Evolutionary conservation across 2,329 filamentous ascomycete species (phyloP), one percentile per base, ranked within the genome.

Genomic region (Microsporum canis): DNA sequence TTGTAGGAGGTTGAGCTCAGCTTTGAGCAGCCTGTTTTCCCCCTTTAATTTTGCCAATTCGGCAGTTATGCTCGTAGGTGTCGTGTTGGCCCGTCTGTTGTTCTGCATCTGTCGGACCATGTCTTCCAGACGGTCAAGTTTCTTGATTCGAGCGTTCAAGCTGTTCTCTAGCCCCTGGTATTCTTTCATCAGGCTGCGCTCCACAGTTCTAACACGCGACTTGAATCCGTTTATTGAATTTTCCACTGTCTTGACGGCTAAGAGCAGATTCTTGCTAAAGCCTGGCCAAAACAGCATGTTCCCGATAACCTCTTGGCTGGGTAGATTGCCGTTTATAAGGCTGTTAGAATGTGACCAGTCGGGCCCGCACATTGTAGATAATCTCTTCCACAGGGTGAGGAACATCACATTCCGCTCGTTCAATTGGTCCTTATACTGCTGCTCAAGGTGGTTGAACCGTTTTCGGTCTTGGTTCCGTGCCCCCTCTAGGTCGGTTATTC

Each of bases 301-400:
- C 0, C 86, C 85, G 63, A 99, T 88, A 12, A 91, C 86, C 69
- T 96, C 92, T 38, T 95, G 80, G 10, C 88, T 90, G 0, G 91
- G 90, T 5, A 95, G 77, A 63, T 92, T 88, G 23, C 91, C 89
- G 68, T 94, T 92, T 70, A 97, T 88, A 29, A 96, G 83, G 61
- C 87, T 88, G 73, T 97, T 91, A 68, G 87, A 85, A 72, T 96
- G 88, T 3, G 88, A 84, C 92, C 94, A 99, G 70, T 97, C 94
- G 0, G 85, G 82, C 8, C 94, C 94, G 68, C 94, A 97, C 49
- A 97, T 81, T 0, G 84, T 81, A 2, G 89, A 91, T 6, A 99
- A 81, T 53, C 88, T 84, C 65, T 92, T 92, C 94, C 94, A 99
- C 3, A 97, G 78, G n/a, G 85, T 82, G 27, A 96, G 82, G 17